Base-by-base conservation (phyloP, 352 stramenopile genomes). In the Halophytophthora batemanensis region DNA sequence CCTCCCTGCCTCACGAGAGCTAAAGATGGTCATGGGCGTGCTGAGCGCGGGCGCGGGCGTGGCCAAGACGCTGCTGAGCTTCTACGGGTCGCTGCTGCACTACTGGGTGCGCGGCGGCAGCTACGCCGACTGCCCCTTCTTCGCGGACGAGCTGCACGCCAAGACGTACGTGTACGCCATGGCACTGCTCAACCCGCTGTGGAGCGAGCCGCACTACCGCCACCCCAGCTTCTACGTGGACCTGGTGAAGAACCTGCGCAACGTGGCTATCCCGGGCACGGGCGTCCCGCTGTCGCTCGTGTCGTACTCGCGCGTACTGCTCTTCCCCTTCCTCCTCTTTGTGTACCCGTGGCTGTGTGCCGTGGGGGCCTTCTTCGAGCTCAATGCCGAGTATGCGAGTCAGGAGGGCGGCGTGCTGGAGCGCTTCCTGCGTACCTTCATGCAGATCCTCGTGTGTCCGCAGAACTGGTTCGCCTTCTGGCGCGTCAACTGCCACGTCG, bases 381-480 rank as follows among this genome's bases (percentile, higher is more conserved):
- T 84, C 43, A 56, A 67, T 28, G 71, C 73, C 50, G 74, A 73
- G 52, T 87, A 86, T 60, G 67, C 80, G 45, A 74, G 46, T 72
- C 68, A 80, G 64, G 35, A 79, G 70, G 60, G 87, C 53, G 42
- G 57, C 73, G 86, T 95, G 56, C 64, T 89, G 5, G 93, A 96
- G 58, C 84, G 96, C 50, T 90, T 98, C 41, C 66, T 98, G 50
- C 81, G 76, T 44, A 97, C 94, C 31, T 90, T 88, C 48, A 66
- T 59, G 47, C 75, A 92, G 71, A 89, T 90, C 64, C 67, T 92
- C 31, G 74, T 91, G 54, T 77, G 82, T 46, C 80, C 81, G 46
- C 84, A 98, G 64, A 96, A 99, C 77, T 99, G 96, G 96, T 99
- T 99, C 58, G 85, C 65, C 31, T 98, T 98, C 61, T 99, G 96